These are phyloP conservation scores for Byssothecium circinans DNA, from an alignment of 2,329 filamentous ascomycete genomes.

Conservation along the genomic window DNA sequence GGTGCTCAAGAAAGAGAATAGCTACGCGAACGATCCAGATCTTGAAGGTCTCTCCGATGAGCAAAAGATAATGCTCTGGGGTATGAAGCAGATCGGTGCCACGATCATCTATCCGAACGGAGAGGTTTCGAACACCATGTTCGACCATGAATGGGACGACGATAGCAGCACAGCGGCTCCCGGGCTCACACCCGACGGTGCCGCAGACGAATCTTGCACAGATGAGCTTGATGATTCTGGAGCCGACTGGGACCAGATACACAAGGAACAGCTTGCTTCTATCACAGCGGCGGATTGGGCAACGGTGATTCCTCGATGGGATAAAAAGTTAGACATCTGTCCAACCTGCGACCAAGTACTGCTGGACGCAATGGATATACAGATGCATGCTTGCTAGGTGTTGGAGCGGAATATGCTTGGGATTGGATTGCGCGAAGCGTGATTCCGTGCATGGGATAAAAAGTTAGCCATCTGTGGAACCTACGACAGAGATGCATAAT, in stretches of 20 bases:
- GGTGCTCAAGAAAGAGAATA: constrained; percentile 21
- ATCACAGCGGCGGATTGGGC: too few species aligned
- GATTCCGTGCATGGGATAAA: too few species aligned
- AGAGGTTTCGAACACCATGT: background rate
- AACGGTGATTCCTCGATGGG: background rate
- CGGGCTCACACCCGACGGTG: background rate
- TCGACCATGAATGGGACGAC: background rate
- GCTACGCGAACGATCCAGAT: constrained; percentile 14
- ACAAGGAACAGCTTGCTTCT: too few species aligned
- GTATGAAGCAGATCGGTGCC: constrained; percentile 10
- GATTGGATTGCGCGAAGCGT: too few species aligned
- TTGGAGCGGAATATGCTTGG: too few species aligned
- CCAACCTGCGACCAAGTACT: background rate
- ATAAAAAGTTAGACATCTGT: background rate
- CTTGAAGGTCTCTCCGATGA: constrained; percentile 20
- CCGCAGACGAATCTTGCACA: background rate
- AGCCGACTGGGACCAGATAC: too few species aligned
- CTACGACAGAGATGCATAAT: too few species aligned
- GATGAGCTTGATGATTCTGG: too few species aligned
- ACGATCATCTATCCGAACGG: constrained; percentile 2
- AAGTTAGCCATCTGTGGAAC: too few species aligned
- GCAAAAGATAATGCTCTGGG: constrained; percentile 21
- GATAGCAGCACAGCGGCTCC: background rate
- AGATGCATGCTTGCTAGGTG: too few species aligned
- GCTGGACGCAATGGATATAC: too few species aligned